Evolutionary conservation across 768 basidiomycete genomes (phyloP).

Genomic region (Kwoniella dendrophila): DNA sequence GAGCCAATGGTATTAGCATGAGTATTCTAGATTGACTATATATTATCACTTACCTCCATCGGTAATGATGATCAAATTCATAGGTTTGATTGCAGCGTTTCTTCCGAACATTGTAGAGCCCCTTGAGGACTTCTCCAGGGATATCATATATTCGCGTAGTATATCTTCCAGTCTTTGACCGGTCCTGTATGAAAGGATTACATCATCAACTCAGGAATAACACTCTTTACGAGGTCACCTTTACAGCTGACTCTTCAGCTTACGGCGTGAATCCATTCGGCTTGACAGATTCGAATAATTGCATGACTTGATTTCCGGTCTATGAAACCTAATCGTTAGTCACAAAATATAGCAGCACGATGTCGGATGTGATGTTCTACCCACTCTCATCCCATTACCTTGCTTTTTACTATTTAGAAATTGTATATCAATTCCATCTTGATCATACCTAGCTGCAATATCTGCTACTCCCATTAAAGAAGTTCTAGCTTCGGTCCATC

Average conservation of each 20-base stretch:
- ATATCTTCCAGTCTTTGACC: constrained; percentile 41
- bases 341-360: too few relatives aligned
- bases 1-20: constrained; percentile 6
- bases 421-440: constrained; percentile 47
- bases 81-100: constrained; percentile 38
- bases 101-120: background rate
- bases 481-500: constrained; percentile 39
- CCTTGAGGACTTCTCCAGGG: constrained; percentile 28
- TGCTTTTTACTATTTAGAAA: constrained; percentile 47
- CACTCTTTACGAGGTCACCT: background rate
- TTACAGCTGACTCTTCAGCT: constrained; percentile 12
- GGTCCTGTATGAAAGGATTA: constrained; percentile 13
- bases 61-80: constrained; percentile 48
- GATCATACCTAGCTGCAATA: constrained; percentile 30
- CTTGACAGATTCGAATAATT: constrained; percentile 44
- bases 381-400: constrained; percentile 42
- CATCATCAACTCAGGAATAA: background rate
- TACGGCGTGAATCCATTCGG: constrained; percentile 48
- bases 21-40: constrained; percentile 15
- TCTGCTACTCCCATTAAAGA: constrained; percentile 46
- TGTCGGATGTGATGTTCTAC: constrained; percentile 5
- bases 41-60: constrained; percentile 40
- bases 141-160: constrained; percentile 42
- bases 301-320: constrained; percentile 33
- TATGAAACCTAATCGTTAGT: constrained; percentile 19